Base-by-base conservation (phyloP, 805 yeast genomes). In the Nakazawaea siamensis region DNA sequence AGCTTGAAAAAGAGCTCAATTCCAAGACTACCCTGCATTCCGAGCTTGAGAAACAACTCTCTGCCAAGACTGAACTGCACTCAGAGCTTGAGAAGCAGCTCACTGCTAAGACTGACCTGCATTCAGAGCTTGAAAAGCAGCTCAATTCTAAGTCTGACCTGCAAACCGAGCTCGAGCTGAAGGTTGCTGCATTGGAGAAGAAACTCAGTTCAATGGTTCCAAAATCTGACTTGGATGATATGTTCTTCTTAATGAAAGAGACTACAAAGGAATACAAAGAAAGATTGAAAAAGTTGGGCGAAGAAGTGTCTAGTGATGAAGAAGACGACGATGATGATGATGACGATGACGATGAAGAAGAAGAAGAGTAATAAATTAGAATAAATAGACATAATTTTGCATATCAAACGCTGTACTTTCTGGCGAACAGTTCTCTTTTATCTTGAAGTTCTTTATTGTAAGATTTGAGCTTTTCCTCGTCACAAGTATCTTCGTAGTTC, bases 231-330 rank as follows among this genome's bases (percentile, higher is more conserved):
- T 49, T 76, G 9, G 95, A 86, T 46, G 94, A 84, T 42, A 54
- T 86, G 47, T 70, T 86, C 76, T 56, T 85, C 17, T 59, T 87
- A 14, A 74, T 87, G 53, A 72, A 81, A 14, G 94, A 84, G 30
- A 73, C 70, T 43, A 74, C 74, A 38, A 60, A 65, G 20, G 64
- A 64, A 42, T 78, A 83, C 51, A 79, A 78, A 48, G 47, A 54
- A 5, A 65, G 60, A 39, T 62, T 80, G 25, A 63, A 61, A 38
- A 59, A 51, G 0, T 48, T 76, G 4, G 85, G 84, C 1, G 74
- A 68, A 34, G 78, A 69, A 1, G 66, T 77, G 1, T 76, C 86
- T 4, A 75, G 84, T 31, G 90, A 80, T 36, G 87, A 79, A 18
- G 86, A 76, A 0, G 77, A 66, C 0, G 81, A 71, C 2, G 83